These are phyloP conservation scores for Sextonia rubra DNA, from an alignment of 164 flowering plant species.

Conservation along the genomic window DNA sequence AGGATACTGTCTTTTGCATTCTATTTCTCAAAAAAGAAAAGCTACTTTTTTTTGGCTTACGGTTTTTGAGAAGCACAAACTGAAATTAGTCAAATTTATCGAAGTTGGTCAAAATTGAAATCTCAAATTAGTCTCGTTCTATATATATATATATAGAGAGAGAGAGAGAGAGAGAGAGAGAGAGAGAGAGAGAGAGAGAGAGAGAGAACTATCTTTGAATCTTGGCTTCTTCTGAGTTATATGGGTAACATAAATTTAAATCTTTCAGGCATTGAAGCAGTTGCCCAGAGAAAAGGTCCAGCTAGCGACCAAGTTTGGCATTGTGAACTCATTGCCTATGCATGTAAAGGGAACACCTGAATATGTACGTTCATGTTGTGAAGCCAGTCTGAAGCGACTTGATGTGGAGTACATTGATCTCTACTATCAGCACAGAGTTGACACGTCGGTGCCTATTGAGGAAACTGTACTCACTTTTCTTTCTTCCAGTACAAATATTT, in stretches of 20 bases:
- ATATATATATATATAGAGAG: no score
- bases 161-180: no score
- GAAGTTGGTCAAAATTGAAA: no score
- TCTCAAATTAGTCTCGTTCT: no score
- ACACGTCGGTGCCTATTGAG: slow-evolving; percentile 36
- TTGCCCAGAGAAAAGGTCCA: slow-evolving; percentile 44
- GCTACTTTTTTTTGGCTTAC: no score
- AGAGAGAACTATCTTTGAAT: neutral
- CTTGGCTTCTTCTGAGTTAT: neutral
- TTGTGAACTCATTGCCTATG: slow-evolving; percentile 9
- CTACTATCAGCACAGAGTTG: slow-evolving; percentile 41
- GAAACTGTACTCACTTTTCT: slow-evolving; percentile 31
- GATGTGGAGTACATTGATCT: slow-evolving; percentile 47
- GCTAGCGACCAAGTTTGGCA: slow-evolving; percentile 46
- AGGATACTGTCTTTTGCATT: no score
- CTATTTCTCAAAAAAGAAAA: no score
- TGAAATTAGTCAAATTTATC: no score
- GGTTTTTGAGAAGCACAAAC: no score
- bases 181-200: no score
- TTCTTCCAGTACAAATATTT: neutral
- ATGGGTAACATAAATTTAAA: neutral
- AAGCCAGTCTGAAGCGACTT: slow-evolving; percentile 47
- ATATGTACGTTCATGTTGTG: slow-evolving; percentile 44
- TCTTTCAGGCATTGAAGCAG: slow-evolving; percentile 41
- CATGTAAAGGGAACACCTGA: slow-evolving; percentile 34